Conservation (phyloP, 768 basidiomycete species). For the Xanthoconium stramineum region DNA sequence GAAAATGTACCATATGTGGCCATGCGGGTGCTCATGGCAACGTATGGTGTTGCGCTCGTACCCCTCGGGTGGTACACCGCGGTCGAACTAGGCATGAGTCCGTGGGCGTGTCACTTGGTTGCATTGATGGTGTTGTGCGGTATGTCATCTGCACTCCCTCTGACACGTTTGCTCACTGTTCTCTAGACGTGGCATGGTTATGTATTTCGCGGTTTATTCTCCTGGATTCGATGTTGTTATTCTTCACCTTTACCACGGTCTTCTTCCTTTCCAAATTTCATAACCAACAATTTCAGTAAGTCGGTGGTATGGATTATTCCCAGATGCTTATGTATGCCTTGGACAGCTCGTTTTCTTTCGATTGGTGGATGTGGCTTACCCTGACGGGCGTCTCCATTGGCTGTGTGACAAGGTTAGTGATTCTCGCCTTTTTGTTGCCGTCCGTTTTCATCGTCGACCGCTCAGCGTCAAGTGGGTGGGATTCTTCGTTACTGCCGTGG, state of each 20-base stretch:
- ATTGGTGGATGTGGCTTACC: slow-evolving; percentile 98
- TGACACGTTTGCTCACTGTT: not conserved
- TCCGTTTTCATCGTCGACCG: not conserved
- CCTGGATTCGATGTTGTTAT: slow-evolving; percentile 96
- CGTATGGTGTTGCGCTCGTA: slow-evolving; percentile 93
- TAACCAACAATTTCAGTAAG: slow-evolving; percentile 92
- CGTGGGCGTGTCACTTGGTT: slow-evolving; percentile 86
- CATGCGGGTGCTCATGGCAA: slow-evolving; percentile 93
- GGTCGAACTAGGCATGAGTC: slow-evolving; percentile 88
- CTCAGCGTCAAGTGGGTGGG: slow-evolving; percentile 93
- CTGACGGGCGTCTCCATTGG: slow-evolving; percentile 94
- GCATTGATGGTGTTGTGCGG: slow-evolving; percentile 92
- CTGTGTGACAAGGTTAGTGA: slow-evolving; percentile 77
- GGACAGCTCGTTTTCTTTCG: slow-evolving; percentile 81
- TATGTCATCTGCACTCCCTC: slow-evolving; percentile 35
- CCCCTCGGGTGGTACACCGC: slow-evolving; percentile 97
- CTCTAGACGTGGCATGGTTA: slow-evolving; percentile 89
- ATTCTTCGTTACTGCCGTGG: slow-evolving; percentile 89
- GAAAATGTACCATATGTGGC: slow-evolving; percentile 85
- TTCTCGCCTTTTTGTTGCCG: not conserved
- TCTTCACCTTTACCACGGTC: slow-evolving; percentile 97
- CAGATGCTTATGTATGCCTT: slow-evolving; percentile 1
- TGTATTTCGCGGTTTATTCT: slow-evolving; percentile 97
- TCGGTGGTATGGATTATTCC: slow-evolving; percentile 1
- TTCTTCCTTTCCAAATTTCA: slow-evolving; percentile 96